Evolutionary conservation across 2,329 filamentous ascomycete species (phyloP).

Genomic region (Dactylellina drechsleri): DNA sequence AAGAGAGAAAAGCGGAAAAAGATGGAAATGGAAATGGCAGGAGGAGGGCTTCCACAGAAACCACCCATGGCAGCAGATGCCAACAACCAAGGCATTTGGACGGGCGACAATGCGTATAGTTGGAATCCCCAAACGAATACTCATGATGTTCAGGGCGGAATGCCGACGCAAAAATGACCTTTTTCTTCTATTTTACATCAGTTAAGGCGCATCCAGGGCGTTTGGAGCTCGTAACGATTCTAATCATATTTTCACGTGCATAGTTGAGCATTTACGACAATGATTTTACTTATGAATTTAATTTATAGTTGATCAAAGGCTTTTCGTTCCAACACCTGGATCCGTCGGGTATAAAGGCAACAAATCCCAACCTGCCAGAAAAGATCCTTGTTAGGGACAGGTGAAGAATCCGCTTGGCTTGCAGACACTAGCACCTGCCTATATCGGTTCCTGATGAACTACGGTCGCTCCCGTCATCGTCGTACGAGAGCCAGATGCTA

Average conservation of each 20-base stretch:
- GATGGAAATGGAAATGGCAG: constrained; percentile 23
- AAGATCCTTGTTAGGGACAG: neutral
- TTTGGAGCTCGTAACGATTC: neutral
- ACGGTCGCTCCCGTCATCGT: neutral
- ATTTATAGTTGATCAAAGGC: no score
- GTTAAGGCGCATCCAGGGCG: neutral
- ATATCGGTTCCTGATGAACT: constrained; percentile 17
- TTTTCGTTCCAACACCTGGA: no score
- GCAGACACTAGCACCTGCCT: constrained; percentile 13
- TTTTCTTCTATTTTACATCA: neutral
- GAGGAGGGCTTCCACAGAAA: constrained; percentile 5
- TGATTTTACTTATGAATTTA: neutral
- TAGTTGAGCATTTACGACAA: neutral
- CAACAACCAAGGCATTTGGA: constrained; percentile 33
- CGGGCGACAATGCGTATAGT: constrained; percentile 28
- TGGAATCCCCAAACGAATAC: constrained; percentile 40
- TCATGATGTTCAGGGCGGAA: constrained; percentile 26
- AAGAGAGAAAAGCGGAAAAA: constrained; percentile 36
- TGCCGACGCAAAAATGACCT: constrained; percentile 2
- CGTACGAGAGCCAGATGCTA: no score
- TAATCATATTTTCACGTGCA: neutral
- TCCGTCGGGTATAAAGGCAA: no score
- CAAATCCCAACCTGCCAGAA: no score
- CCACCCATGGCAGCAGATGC: constrained; percentile 1
- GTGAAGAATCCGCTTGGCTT: constrained; percentile 22